A percentile compares a stretch with the other conserved stretches of the same genome.
These are phyloP conservation scores for Juglanconis sp. DNA, from an alignment of 2,329 filamentous ascomycete genomes.

Conservation along the genomic window DNA sequence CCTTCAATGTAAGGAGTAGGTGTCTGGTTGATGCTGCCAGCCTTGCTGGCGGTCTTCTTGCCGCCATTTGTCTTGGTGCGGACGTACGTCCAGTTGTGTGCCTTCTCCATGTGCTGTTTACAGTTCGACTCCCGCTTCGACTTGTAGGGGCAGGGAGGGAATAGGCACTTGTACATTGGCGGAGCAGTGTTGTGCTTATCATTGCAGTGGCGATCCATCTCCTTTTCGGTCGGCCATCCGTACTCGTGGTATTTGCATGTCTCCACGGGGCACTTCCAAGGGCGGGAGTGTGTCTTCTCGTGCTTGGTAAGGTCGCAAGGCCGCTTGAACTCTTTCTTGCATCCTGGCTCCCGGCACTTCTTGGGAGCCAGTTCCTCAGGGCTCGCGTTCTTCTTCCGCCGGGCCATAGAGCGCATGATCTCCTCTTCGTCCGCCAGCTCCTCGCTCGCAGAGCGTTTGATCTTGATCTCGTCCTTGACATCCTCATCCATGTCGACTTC, in stretches of 20 bases:
- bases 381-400: slow-evolving; percentile 87
- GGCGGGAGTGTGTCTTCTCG: slow-evolving; percentile 94
- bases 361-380: slow-evolving; percentile 79
- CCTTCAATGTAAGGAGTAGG: slow-evolving; percentile 59
- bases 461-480: slow-evolving; percentile 44
- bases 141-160: slow-evolving; percentile 81
- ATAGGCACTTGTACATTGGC: slow-evolving; percentile 79
- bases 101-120: slow-evolving; percentile 99
- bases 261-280: slow-evolving; percentile 83
- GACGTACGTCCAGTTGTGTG: slow-evolving; percentile 85
- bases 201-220: slow-evolving; percentile 91
- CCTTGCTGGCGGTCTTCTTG: slow-evolving; percentile 51
- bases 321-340: slow-evolving; percentile 90
- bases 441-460: slow-evolving; percentile 67
- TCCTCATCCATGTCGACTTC: slow-evolving; percentile 56
- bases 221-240: slow-evolving; percentile 97
- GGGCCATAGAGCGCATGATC: slow-evolving; percentile 88
- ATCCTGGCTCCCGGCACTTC: slow-evolving; percentile 70
- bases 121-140: slow-evolving; percentile 96
- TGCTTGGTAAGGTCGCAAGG: slow-evolving; percentile 98
- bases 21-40: slow-evolving; percentile 42
- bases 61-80: slow-evolving; percentile 84
- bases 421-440: slow-evolving; percentile 76
- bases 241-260: slow-evolving; percentile 87
- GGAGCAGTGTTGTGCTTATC: slow-evolving; percentile 88